A percentile compares a stretch with the other conserved stretches of the same genome.
Conservation (phyloP, 2,329 filamentous ascomycete genomes). For the Phaeosphaeriaceae sp. region DNA sequence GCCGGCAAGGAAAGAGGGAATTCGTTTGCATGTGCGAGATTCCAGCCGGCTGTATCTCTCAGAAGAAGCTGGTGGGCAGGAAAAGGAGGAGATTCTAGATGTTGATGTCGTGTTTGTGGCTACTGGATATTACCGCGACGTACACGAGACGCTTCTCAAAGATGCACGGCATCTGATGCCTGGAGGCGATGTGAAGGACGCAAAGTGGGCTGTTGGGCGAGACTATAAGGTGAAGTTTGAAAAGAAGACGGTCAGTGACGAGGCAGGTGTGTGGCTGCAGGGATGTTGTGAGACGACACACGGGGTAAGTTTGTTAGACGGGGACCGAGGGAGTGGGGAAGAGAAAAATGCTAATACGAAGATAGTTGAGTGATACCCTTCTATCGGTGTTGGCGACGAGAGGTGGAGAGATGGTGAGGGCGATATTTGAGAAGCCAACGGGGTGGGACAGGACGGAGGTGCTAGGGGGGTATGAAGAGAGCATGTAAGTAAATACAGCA, state of each 20-base stretch:
- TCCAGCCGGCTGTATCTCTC: conserved; percentile 47
- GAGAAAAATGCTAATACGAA: conserved; percentile 14
- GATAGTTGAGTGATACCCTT: conserved; percentile 77
- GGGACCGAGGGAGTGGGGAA: neutral
- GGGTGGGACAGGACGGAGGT: conserved; percentile 35
- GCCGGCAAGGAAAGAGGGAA: conserved; percentile 35
- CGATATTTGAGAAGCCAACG: conserved; percentile 65
- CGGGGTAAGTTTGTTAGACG: conserved; percentile 68
- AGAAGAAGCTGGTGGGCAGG: conserved; percentile 46
- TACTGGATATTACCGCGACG: conserved; percentile 81
- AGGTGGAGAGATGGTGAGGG: conserved; percentile 78
- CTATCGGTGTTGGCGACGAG: conserved; percentile 78
- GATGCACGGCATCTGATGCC: conserved; percentile 70
- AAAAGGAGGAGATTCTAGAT: conserved; percentile 66
- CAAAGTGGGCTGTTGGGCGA: conserved; percentile 71
- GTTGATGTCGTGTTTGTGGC: conserved; percentile 85
- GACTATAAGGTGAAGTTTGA: conserved; percentile 81
- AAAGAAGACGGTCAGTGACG: conserved; percentile 68
- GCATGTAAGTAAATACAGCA: conserved; percentile 10
- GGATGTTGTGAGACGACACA: conserved; percentile 93
- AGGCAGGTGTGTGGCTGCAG: conserved; percentile 88
- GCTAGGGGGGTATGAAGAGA: conserved; percentile 31
- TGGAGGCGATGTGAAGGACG: conserved; percentile 48
- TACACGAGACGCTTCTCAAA: conserved; percentile 78
- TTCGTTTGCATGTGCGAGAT: conserved; percentile 60